A percentile compares a stretch with the other conserved stretches of the same genome.
Conservation (phyloP, 2,329 filamentous ascomycete species). For the Phialophora verrucosa region DNA sequence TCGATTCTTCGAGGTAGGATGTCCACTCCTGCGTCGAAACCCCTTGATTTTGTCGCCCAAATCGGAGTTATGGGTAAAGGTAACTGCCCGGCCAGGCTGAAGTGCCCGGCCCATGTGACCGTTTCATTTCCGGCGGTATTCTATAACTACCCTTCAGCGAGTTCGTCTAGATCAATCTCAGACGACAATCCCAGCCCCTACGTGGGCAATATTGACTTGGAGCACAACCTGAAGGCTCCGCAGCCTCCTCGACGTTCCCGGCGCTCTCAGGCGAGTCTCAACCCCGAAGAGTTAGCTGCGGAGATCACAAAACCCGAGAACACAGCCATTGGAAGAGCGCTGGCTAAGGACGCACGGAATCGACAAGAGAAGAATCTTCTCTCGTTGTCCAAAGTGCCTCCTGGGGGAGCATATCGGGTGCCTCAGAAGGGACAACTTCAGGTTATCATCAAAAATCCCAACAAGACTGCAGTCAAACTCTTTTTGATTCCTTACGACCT, state of each 20-base stretch:
- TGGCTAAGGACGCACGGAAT: slow-evolving; percentile 55
- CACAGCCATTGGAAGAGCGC: slow-evolving; percentile 38
- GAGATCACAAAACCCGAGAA: slow-evolving; percentile 33
- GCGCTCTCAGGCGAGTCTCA: slow-evolving; percentile 45
- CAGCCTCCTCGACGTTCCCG: slow-evolving; percentile 40
- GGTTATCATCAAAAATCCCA: slow-evolving; percentile 96
- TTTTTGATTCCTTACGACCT: slow-evolving; percentile 94
- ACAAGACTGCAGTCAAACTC: slow-evolving; percentile 96
- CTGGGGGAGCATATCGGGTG: slow-evolving; percentile 90
- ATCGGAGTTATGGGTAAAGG: slow-evolving; percentile 91
- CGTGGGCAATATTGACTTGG: slow-evolving; percentile 88
- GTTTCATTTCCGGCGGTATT: slow-evolving; percentile 93
- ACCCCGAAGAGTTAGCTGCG: slow-evolving; percentile 24
- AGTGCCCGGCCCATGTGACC: slow-evolving; percentile 87
- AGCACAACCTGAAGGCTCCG: slow-evolving; percentile 71
- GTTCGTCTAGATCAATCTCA: slow-evolving; percentile 65
- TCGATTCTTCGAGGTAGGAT: slow-evolving; percentile 93
- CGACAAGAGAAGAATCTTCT: slow-evolving; percentile 66
- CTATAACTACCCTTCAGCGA: slow-evolving; percentile 82
- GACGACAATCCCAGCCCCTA: slow-evolving; percentile 95
- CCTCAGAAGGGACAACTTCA: slow-evolving; percentile 93
- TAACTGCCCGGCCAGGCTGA: slow-evolving; percentile 82
- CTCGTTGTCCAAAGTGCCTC: slow-evolving; percentile 68
- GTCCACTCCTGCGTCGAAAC: slow-evolving; percentile 93
- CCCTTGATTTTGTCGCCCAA: slow-evolving; percentile 89